phyloP scores from a whole-genome alignment of 2,329 filamentous ascomycete genomes.

The Colletotrichum zoysiae region DNA sequence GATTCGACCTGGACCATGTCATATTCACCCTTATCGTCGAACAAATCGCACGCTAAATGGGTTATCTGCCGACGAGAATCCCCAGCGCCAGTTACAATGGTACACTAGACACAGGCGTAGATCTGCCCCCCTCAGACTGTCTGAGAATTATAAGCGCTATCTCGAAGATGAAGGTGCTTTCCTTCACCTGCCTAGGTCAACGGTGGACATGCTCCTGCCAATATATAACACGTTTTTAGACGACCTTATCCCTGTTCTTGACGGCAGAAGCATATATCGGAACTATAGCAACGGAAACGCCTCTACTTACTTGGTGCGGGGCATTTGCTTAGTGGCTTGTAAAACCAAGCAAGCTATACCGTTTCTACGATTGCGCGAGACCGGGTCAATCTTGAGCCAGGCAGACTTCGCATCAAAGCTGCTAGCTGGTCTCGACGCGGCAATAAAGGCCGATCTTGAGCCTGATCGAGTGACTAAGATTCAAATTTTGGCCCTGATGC shows the following conservation, averaged over 20 bases:
- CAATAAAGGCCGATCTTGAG: constrained; percentile 46
- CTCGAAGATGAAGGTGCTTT: constrained; percentile 42
- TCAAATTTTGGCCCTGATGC: constrained; percentile 46
- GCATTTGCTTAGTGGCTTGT: constrained; percentile 46
- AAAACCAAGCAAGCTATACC: constrained; percentile 45
- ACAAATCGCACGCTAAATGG: neutral
- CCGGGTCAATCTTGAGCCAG: constrained; percentile 39
- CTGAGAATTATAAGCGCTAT: constrained; percentile 36
- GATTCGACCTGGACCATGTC: neutral
- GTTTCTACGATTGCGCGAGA: constrained; percentile 42
- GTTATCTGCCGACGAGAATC: neutral
- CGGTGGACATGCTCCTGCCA: constrained; percentile 39
- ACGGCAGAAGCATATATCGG: constrained; percentile 38
- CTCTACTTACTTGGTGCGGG: constrained; percentile 43
- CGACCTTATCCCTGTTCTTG: constrained; percentile 42
- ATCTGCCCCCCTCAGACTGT: constrained; percentile 8
- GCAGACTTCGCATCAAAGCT: constrained; percentile 43
- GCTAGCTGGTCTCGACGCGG: constrained; percentile 44
- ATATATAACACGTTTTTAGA: constrained; percentile 41
- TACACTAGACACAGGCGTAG: constrained; percentile 39
- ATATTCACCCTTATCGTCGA: neutral
- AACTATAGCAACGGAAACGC: constrained; percentile 43
- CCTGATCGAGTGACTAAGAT: constrained; percentile 44
- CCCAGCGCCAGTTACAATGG: constrained; percentile 37
- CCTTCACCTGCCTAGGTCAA: constrained; percentile 38